Percentiles rank a stretch among this genome's conserved stretches.
phyloP scores from a whole-genome alignment of 1,284 basidiomycete genomes.

The Xerocomus cyaneibrunnescens region DNA sequence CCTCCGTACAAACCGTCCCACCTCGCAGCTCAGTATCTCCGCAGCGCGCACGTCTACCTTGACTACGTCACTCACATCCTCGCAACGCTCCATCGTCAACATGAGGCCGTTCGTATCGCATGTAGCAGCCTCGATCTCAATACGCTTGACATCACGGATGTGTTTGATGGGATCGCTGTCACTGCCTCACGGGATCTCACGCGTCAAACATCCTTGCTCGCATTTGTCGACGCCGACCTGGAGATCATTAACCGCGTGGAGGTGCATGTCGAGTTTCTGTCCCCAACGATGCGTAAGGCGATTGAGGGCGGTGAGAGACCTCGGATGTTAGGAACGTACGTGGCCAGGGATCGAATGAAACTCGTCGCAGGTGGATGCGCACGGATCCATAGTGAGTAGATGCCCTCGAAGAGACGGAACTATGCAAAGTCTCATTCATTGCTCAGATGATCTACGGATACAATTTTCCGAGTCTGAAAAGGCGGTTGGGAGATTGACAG shows the following conservation, averaged over 20 bases:
- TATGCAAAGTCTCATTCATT: neutral
- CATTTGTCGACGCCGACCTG: slow-evolving; percentile 64
- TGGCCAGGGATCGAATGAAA: slow-evolving; percentile 73
- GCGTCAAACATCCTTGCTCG: slow-evolving; percentile 58
- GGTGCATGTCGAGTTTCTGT: slow-evolving; percentile 74
- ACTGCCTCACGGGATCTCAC: slow-evolving; percentile 60
- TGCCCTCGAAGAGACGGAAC: neutral
- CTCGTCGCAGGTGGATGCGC: slow-evolving; percentile 73
- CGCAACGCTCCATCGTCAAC: slow-evolving; percentile 57
- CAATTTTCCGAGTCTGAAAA: slow-evolving; percentile 56
- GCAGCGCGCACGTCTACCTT: slow-evolving; percentile 59
- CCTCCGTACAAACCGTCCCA: slow-evolving; percentile 69
- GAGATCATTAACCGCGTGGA: slow-evolving; percentile 62
- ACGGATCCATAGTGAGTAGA: slow-evolving; percentile 61
- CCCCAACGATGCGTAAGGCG: slow-evolving; percentile 57
- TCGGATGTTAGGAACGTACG: slow-evolving; percentile 77
- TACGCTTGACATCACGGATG: slow-evolving; percentile 64
- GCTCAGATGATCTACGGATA: slow-evolving; percentile 53
- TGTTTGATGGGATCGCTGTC: slow-evolving; percentile 61
- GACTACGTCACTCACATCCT: slow-evolving; percentile 54
- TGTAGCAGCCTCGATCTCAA: slow-evolving; percentile 67
- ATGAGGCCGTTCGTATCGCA: slow-evolving; percentile 66
- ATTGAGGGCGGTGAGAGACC: slow-evolving; percentile 66
- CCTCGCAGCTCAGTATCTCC: slow-evolving; percentile 61
- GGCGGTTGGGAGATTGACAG: slow-evolving; percentile 52